Evolutionary conservation across 2,329 filamentous ascomycete species (phyloP).

Genomic region (Xylariaceae sp.): DNA sequence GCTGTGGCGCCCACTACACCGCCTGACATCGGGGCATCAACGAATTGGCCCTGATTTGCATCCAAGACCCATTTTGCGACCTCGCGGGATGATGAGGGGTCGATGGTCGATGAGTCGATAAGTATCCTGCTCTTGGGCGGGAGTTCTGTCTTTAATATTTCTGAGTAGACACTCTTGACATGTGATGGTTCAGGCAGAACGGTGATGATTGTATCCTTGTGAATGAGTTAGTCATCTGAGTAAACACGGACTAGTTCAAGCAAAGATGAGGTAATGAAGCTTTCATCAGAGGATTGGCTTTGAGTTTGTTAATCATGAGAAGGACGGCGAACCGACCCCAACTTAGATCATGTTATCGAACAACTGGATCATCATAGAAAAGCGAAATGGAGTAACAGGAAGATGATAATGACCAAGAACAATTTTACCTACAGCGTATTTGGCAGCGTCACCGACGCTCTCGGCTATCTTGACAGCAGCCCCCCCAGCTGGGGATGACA

Average conservation of each 20-base stretch:
- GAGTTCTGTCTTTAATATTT: slow-evolving; percentile 62
- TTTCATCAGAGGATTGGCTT: slow-evolving; percentile 72
- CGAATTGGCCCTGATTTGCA: slow-evolving; percentile 70
- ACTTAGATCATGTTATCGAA: slow-evolving; percentile 69
- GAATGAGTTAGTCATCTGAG: slow-evolving; percentile 4
- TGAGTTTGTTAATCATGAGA: slow-evolving; percentile 61
- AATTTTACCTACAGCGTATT: slow-evolving; percentile 46
- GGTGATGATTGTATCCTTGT: slow-evolving; percentile 82
- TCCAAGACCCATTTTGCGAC: slow-evolving; percentile 68
- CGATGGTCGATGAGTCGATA: slow-evolving; percentile 96
- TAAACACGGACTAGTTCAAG: not conserved
- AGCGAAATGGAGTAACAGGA: slow-evolving; percentile 1
- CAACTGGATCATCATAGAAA: slow-evolving; percentile 35
- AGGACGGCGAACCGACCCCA: slow-evolving; percentile 56
- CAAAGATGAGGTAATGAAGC: slow-evolving; percentile 7
- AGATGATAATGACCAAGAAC: slow-evolving; percentile 20
- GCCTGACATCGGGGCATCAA: slow-evolving; percentile 96
- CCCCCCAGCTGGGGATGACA: slow-evolving; percentile 40
- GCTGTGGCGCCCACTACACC: slow-evolving; percentile 88
- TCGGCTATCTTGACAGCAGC: slow-evolving; percentile 45
- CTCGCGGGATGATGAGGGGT: slow-evolving; percentile 76
- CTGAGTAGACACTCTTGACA: slow-evolving; percentile 76
- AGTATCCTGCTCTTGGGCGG: slow-evolving; percentile 67
- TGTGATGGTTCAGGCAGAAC: slow-evolving; percentile 87
- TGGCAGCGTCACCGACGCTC: slow-evolving; percentile 47